Percentiles rank a stretch among this genome's conserved stretches.
Evolutionary conservation across 2,329 filamentous ascomycete species (phyloP).

Genomic region (Phaeosphaeria sp.): DNA sequence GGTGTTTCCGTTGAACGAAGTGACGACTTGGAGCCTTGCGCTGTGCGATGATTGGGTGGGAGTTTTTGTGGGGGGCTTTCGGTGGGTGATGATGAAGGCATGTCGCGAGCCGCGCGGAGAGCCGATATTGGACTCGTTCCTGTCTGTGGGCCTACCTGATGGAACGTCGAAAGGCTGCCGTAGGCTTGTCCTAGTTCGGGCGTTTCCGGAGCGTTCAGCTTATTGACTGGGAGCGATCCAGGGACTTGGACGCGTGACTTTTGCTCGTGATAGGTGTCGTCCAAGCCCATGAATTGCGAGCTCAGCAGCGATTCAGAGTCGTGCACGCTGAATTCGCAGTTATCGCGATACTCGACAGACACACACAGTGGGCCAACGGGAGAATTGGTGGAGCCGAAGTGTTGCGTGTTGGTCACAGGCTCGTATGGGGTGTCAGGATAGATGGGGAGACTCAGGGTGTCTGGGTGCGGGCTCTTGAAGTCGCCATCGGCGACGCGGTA

Average conservation of each 20-base stretch:
- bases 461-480: slow-evolving; percentile 60
- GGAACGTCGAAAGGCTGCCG: slow-evolving; percentile 87
- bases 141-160: slow-evolving; percentile 75
- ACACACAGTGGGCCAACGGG: slow-evolving; percentile 85
- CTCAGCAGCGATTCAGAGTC: slow-evolving; percentile 90
- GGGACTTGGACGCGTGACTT: slow-evolving; percentile 67
- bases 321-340: slow-evolving; percentile 89
- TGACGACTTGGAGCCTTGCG: slow-evolving; percentile 58
- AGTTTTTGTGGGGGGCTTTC: slow-evolving; percentile 60
- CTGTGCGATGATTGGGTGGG: slow-evolving; percentile 53
- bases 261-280: slow-evolving; percentile 85
- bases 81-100: slow-evolving; percentile 58
- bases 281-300: slow-evolving; percentile 90
- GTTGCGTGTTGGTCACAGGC: slow-evolving; percentile 72
- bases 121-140: slow-evolving; percentile 88
- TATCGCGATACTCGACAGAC: slow-evolving; percentile 82
- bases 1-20: slow-evolving; percentile 60
- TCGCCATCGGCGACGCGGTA: slow-evolving; percentile 78
- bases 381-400: slow-evolving; percentile 84
- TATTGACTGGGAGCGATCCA: slow-evolving; percentile 76
- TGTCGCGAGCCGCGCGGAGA: slow-evolving; percentile 71
- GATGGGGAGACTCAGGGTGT: slow-evolving; percentile 75
- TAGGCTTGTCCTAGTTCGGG: slow-evolving; percentile 79
- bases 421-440: slow-evolving; percentile 56
- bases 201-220: slow-evolving; percentile 53